Evolutionary conservation across 768 basidiomycete genomes (phyloP).

Genomic region (Obba rivulosa): DNA sequence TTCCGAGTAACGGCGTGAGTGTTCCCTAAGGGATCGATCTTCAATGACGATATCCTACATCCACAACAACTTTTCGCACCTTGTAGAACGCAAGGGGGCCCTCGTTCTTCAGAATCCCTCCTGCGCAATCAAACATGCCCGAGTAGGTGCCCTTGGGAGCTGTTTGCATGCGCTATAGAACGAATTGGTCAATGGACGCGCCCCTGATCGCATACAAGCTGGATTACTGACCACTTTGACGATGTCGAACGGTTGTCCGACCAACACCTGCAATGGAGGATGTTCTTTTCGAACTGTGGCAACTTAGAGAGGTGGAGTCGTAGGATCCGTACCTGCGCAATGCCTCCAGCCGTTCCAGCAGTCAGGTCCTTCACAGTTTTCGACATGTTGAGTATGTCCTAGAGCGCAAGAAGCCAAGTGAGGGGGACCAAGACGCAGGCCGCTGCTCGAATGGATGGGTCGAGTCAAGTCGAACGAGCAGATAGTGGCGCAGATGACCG

Average conservation of each 20-base stretch:
- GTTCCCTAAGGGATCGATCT: slow-evolving; percentile 57
- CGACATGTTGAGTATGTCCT: slow-evolving; percentile 23
- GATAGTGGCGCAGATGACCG: slow-evolving; percentile 8
- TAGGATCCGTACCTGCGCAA: slow-evolving; percentile 60
- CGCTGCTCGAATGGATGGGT: slow-evolving; percentile 4
- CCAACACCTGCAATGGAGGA: slow-evolving; percentile 55
- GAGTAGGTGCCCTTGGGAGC: slow-evolving; percentile 83
- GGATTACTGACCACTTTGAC: slow-evolving; percentile 81
- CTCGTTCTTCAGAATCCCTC: slow-evolving; percentile 86
- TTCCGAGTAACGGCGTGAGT: slow-evolving; percentile 82
- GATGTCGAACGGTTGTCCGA: slow-evolving; percentile 95
- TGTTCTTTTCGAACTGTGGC: too few relatives aligned
- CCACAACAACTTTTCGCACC: slow-evolving; percentile 33
- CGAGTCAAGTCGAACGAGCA: slow-evolving; percentile 13
- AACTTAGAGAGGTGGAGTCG: neutral
- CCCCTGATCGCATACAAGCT: neutral
- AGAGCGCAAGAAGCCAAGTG: neutral
- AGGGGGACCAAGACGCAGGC: neutral
- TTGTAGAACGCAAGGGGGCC: slow-evolving; percentile 95
- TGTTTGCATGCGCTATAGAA: slow-evolving; percentile 84
- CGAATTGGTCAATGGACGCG: slow-evolving; percentile 11
- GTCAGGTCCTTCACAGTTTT: slow-evolving; percentile 83
- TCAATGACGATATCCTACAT: neutral
- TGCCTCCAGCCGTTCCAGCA: slow-evolving; percentile 88
- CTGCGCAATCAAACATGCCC: slow-evolving; percentile 85